These are phyloP conservation scores for Heliocybe sulcata DNA, from an alignment of 1,284 basidiomycete species.

Conservation along the genomic window DNA sequence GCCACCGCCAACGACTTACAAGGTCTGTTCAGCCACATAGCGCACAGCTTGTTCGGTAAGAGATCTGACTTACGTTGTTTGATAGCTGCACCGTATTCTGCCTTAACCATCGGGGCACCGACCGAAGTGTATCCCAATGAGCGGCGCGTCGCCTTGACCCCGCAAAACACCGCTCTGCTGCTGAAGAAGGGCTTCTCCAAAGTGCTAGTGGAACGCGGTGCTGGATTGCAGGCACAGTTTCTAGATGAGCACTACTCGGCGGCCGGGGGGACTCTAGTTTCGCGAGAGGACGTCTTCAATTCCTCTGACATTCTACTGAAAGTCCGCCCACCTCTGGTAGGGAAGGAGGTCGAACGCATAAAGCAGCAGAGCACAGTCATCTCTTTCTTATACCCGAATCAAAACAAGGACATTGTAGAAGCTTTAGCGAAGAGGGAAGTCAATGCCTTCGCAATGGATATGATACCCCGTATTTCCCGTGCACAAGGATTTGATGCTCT, in stretches of 20 bases:
- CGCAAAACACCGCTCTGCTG: constrained; percentile 64
- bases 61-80: not conserved
- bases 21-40: not conserved
- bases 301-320: constrained; percentile 74
- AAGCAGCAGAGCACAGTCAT: constrained; percentile 72
- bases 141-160: constrained; percentile 73
- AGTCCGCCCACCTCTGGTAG: constrained; percentile 65
- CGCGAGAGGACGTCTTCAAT: constrained; percentile 53
- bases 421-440: constrained; percentile 53
- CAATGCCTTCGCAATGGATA: constrained; percentile 77
- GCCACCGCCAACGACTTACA: not conserved
- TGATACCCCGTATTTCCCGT: constrained; percentile 82
- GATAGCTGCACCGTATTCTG: constrained; percentile 61
- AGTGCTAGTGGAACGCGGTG: constrained; percentile 66
- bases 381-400: constrained; percentile 78
- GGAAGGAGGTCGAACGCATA: constrained; percentile 51
- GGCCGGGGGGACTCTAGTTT: constrained; percentile 72
- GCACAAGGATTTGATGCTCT: constrained; percentile 83
- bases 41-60: constrained; percentile 6
- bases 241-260: constrained; percentile 69
- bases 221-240: constrained; percentile 70
- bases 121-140: constrained; percentile 71
- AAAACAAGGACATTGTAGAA: constrained; percentile 70
- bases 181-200: constrained; percentile 75
- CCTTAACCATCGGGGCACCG: constrained; percentile 72